Conservation (phyloP, 352 stramenopile species). For the Pseudoperonospora humuli region DNA sequence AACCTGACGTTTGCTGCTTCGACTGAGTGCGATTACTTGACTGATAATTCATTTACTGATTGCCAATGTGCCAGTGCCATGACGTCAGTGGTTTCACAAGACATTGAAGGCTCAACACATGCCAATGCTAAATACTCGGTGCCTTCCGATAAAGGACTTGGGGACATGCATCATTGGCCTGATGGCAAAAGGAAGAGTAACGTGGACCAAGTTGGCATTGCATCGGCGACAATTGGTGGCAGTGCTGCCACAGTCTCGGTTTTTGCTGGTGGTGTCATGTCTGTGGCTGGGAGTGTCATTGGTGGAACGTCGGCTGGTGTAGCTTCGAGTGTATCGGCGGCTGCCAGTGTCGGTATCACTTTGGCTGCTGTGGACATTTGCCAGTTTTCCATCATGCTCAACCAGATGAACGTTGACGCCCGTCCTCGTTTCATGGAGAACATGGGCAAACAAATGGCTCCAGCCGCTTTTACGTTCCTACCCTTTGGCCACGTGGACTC, state of each 20-base stretch:
- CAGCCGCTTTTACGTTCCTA: slow-evolving; percentile 55
- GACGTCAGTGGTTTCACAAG: slow-evolving; percentile 8
- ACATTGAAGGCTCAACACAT: slow-evolving; percentile 7
- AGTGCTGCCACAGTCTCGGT: slow-evolving; percentile 58
- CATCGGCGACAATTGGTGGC: slow-evolving; percentile 38
- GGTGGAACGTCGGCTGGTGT: slow-evolving; percentile 48
- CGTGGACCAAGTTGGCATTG: slow-evolving; percentile 68
- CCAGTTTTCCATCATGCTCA: slow-evolving; percentile 80
- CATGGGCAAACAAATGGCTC: slow-evolving; percentile 66
- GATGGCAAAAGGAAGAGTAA: slow-evolving; percentile 44
- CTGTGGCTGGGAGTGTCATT: slow-evolving; percentile 49
- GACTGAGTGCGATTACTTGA: slow-evolving; percentile 47
- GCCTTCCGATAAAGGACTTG: slow-evolving; percentile 51
- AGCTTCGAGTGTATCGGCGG: slow-evolving; percentile 44
- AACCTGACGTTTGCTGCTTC: slow-evolving; percentile 50
- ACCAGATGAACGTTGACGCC: slow-evolving; percentile 77
- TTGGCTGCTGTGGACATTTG: slow-evolving; percentile 69
- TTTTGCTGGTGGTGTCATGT: slow-evolving; percentile 50
- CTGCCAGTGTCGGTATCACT: slow-evolving; percentile 55
- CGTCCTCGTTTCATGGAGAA: slow-evolving; percentile 65
- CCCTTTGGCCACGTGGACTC: slow-evolving; percentile 42
- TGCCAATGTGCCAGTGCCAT: slow-evolving; percentile 56
- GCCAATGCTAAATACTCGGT: slow-evolving; percentile 23
- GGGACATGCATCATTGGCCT: slow-evolving; percentile 55
- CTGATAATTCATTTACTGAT: slow-evolving; percentile 40